phyloP scores from a whole-genome alignment of 352 stramenopile species.

The Globisporangium acanthophoron region DNA sequence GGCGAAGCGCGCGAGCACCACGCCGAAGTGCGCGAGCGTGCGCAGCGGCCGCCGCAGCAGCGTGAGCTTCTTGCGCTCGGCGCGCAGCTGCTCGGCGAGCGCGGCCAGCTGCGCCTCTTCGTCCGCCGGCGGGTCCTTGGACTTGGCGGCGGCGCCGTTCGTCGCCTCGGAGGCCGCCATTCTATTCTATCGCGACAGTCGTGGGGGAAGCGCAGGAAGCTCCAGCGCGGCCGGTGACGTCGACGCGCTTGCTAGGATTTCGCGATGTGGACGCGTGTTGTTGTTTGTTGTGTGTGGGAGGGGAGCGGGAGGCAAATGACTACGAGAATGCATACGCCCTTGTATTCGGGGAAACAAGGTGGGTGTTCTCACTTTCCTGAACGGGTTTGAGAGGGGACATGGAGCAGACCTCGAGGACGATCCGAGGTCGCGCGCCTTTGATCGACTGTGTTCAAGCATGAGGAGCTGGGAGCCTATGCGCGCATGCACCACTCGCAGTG shows the following conservation, averaged over 20 bases:
- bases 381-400: too few species aligned
- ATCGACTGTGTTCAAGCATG: too few species aligned
- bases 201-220: too few species aligned
- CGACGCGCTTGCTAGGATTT: background rate
- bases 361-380: background rate
- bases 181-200: background rate
- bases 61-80: constrained; percentile 81
- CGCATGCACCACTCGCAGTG: too few species aligned
- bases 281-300: background rate
- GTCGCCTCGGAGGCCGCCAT: constrained; percentile 1
- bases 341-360: background rate
- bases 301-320: background rate
- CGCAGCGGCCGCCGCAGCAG: constrained; percentile 69
- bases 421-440: too few species aligned
- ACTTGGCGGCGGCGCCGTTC: background rate
- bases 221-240: background rate
- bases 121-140: background rate
- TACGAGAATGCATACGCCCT: background rate
- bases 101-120: constrained; percentile 3
- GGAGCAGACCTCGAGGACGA: too few species aligned
- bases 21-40: constrained; percentile 78
- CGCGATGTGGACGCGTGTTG: background rate
- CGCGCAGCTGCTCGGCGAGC: constrained; percentile 56
- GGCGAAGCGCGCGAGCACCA: constrained; percentile 69
- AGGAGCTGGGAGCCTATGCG: too few species aligned